Percentiles rank a stretch among this genome's conserved stretches.
Conservation (phyloP, 352 stramenopile genomes). For the Thalassiosira allenii region DNA sequence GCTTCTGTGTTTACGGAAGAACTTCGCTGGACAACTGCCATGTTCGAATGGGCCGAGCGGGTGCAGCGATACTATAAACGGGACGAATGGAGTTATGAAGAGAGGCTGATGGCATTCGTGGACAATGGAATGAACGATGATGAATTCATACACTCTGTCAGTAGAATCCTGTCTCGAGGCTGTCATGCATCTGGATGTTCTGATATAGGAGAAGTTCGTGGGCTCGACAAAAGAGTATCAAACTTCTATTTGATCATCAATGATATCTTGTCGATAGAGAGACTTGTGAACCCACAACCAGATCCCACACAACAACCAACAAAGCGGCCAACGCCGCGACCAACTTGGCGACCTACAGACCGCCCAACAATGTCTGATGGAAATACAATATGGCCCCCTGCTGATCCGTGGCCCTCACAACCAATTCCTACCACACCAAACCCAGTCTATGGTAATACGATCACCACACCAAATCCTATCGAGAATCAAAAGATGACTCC, state of each 20-base stretch:
- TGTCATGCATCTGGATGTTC: slow-evolving; percentile 41
- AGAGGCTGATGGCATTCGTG: slow-evolving; percentile 50
- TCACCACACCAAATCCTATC: not conserved
- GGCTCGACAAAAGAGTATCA: slow-evolving; percentile 14
- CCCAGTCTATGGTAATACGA: not conserved
- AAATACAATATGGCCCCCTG: too few species aligned
- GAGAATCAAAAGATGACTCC: not conserved
- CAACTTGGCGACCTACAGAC: not conserved
- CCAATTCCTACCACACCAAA: not conserved
- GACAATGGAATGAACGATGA: slow-evolving; percentile 53
- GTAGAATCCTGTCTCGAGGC: slow-evolving; percentile 25
- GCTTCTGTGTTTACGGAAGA: too few species aligned
- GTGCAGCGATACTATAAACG: slow-evolving; percentile 30
- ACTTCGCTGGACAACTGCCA: slow-evolving; percentile 39
- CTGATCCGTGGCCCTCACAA: slow-evolving; percentile 11
- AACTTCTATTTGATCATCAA: slow-evolving; percentile 55
- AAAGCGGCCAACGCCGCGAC: not conserved
- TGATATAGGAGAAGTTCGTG: slow-evolving; percentile 13
- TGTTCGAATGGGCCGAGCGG: slow-evolving; percentile 38
- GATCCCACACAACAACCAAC: slow-evolving; percentile 11
- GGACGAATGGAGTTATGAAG: slow-evolving; percentile 44
- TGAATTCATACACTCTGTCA: slow-evolving; percentile 45
- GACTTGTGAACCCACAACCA: slow-evolving; percentile 18
- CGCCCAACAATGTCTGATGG: slow-evolving; percentile 5
- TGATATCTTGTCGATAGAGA: slow-evolving; percentile 37